Conservation (phyloP, 768 basidiomycete species). For the Lentinula guzmanii region DNA sequence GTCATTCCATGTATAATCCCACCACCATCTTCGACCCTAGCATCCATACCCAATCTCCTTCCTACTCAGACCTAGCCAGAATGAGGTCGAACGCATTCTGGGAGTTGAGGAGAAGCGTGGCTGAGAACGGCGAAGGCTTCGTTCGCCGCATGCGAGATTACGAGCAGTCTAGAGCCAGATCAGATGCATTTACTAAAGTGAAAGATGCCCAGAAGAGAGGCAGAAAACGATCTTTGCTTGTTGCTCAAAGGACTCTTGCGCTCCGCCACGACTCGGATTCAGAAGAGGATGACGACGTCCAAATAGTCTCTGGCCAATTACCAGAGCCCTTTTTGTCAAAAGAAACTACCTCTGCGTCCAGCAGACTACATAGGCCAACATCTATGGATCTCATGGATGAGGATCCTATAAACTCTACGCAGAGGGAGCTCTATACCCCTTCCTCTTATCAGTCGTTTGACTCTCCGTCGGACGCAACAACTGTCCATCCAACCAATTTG, state of each 20-base stretch:
- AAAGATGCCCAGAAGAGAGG: conserved; percentile 35
- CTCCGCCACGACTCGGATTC: conserved; percentile 21
- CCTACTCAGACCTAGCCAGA: conserved; percentile 29
- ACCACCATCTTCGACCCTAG: conserved; percentile 15
- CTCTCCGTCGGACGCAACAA: conserved; percentile 29
- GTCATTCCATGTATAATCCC: conserved; percentile 14
- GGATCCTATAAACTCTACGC: conserved; percentile 24
- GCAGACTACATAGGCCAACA: conserved; percentile 24
- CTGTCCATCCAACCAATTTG: conserved; percentile 9
- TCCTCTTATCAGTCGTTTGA: conserved; percentile 20
- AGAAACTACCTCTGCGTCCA: conserved; percentile 11
- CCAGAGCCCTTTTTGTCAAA: conserved; percentile 13
- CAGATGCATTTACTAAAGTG: conserved; percentile 28
- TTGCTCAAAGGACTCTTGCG: conserved; percentile 16
- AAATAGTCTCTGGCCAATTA: conserved; percentile 44
- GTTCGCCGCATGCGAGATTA: conserved; percentile 71
- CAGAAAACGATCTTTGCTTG: conserved; percentile 30
- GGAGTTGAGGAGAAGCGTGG: conserved; percentile 57
- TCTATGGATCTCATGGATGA: conserved; percentile 40
- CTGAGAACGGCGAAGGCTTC: conserved; percentile 61
- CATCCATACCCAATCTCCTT: conserved; percentile 11
- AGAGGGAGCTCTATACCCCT: conserved; percentile 18
- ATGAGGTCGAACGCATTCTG: conserved; percentile 60
- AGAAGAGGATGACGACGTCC: conserved; percentile 51
- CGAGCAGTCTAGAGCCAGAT: conserved; percentile 46